Conservation (phyloP, 257 asterid species). For the Verbena officinalis region DNA sequence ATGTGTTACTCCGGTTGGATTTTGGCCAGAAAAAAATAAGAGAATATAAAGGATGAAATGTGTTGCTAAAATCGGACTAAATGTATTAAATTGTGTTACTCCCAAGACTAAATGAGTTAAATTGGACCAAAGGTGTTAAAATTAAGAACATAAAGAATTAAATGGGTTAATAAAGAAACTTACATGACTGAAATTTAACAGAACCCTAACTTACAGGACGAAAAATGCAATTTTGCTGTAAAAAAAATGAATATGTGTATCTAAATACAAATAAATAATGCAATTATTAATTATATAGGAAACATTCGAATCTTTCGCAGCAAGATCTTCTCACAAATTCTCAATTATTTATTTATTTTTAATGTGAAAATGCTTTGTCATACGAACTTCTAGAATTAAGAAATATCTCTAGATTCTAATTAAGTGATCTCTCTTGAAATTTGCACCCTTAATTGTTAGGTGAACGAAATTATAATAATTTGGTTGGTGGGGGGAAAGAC, state of each 20-base stretch:
- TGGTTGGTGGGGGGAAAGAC: too few species aligned
- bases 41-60: too few species aligned
- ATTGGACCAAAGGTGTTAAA: too few species aligned
- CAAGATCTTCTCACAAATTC: constrained; percentile 9
- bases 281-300: background rate
- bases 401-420: background rate
- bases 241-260: background rate
- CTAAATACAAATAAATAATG: background rate
- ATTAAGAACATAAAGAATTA: too few species aligned
- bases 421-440: constrained; percentile 16
- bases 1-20: too few species aligned
- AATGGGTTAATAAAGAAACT: too few species aligned
- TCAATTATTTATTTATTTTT: background rate
- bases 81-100: too few species aligned
- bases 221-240: background rate
- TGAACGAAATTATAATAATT: constrained; percentile 2
- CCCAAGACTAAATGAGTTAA: too few species aligned
- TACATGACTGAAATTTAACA: too few species aligned
- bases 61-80: too few species aligned
- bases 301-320: constrained; percentile 24
- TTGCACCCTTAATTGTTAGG: constrained; percentile 20
- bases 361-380: background rate
- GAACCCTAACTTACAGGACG: too few species aligned
- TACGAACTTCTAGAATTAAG: constrained; percentile 16
- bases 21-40: too few species aligned